Percentiles rank a stretch among this genome's conserved stretches.
phyloP scores from a whole-genome alignment of 1,139 yeast genomes.

The Sugiyamaella sp. region DNA sequence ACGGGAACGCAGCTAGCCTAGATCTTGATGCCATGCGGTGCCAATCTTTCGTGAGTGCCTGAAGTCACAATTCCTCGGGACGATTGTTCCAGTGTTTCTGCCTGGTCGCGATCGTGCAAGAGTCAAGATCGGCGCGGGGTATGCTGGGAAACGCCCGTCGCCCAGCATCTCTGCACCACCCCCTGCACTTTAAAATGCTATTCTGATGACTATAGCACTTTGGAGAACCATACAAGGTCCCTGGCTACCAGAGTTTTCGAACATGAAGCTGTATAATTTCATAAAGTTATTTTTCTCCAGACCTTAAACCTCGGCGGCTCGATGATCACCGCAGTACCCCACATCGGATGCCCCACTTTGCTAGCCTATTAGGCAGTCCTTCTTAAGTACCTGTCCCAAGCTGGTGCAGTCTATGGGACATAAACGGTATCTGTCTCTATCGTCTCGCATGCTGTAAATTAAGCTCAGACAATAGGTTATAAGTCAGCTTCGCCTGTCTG shows the following conservation, averaged over 20 bases:
- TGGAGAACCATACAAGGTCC: too few species aligned
- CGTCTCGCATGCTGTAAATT: not conserved
- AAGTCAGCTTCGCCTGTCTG: not conserved
- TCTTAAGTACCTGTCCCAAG: not conserved
- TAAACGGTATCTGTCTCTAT: not conserved
- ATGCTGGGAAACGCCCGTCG: not conserved
- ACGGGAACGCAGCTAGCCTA: not conserved
- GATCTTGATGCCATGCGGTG: slow-evolving; percentile 1
- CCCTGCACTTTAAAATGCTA: too few species aligned
- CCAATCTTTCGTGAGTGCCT: not conserved
- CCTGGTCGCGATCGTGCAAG: not conserved
- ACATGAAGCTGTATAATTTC: too few species aligned
- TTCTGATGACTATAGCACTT: too few species aligned
- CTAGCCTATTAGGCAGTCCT: not conserved
- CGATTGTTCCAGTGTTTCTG: not conserved
- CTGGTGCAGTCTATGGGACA: not conserved
- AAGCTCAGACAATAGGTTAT: not conserved
- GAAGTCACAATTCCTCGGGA: not conserved
- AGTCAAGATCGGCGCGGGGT: not conserved
- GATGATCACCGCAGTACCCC: not conserved
- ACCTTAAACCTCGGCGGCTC: not conserved
- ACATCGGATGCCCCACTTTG: not conserved
- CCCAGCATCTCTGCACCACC: too few species aligned
- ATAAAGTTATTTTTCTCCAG: too few species aligned
- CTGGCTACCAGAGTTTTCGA: too few species aligned